Percentiles rank a stretch among this genome's conserved stretches.
phyloP scores from a whole-genome alignment of 106 monocot species.

The Platanthera zijinensis region DNA sequence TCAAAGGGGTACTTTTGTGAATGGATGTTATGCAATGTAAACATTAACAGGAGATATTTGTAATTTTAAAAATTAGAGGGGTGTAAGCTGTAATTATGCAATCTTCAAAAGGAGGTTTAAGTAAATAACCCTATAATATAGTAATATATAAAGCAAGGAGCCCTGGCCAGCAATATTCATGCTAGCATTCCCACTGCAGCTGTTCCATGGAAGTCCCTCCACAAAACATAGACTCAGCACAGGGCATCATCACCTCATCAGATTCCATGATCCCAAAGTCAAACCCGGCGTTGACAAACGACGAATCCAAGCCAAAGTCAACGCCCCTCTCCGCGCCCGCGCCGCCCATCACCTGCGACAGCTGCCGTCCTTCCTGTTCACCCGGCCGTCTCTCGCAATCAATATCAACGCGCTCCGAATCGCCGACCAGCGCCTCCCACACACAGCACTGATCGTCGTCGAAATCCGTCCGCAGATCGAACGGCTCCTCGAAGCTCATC shows the following conservation, averaged over 20 bases:
- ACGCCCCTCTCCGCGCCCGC: conserved; percentile 13
- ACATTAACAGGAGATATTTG: too few species aligned
- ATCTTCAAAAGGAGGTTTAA: too few species aligned
- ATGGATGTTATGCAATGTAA: too few species aligned
- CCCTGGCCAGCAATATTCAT: too few species aligned
- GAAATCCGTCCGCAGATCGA: conserved; percentile 9
- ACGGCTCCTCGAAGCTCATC: conserved; percentile 44
- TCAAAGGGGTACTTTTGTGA: too few species aligned
- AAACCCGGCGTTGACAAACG: conserved; percentile 27
- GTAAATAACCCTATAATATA: too few species aligned
- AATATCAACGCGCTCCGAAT: conserved; percentile 1
- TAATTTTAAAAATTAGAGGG: too few species aligned
- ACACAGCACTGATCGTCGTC: conserved; percentile 33
- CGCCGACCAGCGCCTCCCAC: conserved; percentile 21
- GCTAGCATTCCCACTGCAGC: conserved; percentile 74
- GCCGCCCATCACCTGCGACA: not conserved
- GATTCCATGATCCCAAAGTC: conserved; percentile 75
- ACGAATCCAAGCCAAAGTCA: conserved; percentile 22
- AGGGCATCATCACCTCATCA: conserved; percentile 28
- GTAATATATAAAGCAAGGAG: too few species aligned
- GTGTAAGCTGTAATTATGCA: too few species aligned
- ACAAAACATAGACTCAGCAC: conserved; percentile 26
- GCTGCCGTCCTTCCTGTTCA: not conserved
- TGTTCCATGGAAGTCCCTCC: conserved; percentile 53
- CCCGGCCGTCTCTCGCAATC: not conserved